Evolutionary conservation across 2,329 filamentous ascomycete species (phyloP).

Genomic region (Bipolaris oryzae): DNA sequence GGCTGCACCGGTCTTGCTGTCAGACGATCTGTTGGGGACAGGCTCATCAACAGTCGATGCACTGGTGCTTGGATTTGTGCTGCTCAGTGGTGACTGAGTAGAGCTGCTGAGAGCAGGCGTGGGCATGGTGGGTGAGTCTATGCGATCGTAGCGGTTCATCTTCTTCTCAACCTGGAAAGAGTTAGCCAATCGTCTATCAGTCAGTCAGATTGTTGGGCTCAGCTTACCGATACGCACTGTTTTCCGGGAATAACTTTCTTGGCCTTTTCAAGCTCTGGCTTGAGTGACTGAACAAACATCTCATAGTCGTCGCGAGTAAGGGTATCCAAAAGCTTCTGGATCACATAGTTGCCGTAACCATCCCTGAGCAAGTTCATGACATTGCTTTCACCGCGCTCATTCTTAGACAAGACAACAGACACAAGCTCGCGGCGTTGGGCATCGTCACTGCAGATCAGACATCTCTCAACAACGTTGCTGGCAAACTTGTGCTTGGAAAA

Average conservation of each 20-base stretch:
- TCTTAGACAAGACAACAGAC: conserved; percentile 51
- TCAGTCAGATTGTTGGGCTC: not conserved
- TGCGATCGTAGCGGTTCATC: conserved; percentile 52
- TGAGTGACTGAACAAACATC: conserved; percentile 50
- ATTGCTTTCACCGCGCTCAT: conserved; percentile 70
- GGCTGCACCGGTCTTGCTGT: conserved; percentile 20
- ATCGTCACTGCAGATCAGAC: conserved; percentile 73
- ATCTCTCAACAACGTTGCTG: conserved; percentile 96
- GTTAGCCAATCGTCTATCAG: conserved; percentile 10
- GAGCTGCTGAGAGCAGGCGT: conserved; percentile 71
- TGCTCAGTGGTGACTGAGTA: conserved; percentile 72
- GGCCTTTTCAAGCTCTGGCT: conserved; percentile 54
- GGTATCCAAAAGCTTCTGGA: conserved; percentile 78
- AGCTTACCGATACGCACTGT: conserved; percentile 50
- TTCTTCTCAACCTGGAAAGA: conserved; percentile 53
- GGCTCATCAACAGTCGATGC: conserved; percentile 60
- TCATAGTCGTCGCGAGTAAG: conserved; percentile 50
- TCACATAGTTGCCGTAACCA: conserved; percentile 93
- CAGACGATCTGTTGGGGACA: conserved; percentile 33
- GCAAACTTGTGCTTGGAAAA: conserved; percentile 96
- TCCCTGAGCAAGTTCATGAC: conserved; percentile 83
- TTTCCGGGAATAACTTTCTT: conserved; percentile 51
- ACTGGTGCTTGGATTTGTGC: conserved; percentile 67
- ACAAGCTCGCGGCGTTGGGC: conserved; percentile 74
- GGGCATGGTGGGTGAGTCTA: conserved; percentile 41